Conservation (phyloP, 1,284 basidiomycete species). For the Xanthoconium separans region DNA sequence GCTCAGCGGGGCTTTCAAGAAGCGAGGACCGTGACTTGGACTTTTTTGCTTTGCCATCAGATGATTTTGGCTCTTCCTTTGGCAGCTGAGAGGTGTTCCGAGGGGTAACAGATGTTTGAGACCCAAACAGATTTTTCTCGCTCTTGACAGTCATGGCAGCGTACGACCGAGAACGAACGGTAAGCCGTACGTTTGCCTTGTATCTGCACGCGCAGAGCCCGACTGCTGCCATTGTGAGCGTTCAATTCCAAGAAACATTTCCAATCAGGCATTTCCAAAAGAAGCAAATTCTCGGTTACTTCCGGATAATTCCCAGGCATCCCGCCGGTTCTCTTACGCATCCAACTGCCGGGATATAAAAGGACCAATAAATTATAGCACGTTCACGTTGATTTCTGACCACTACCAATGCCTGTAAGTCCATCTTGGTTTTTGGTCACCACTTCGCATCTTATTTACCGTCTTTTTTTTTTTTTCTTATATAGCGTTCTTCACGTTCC, state of each 20-base stretch:
- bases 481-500: constrained; percentile 63
- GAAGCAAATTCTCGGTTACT: background rate
- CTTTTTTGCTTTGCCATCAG: constrained; percentile 7
- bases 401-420: constrained; percentile 61
- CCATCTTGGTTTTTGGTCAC: background rate
- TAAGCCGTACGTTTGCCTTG: background rate
- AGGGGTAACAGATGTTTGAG: constrained; percentile 1
- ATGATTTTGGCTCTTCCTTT: constrained; percentile 8
- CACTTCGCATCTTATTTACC: constrained; percentile 1
- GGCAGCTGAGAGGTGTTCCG: background rate
- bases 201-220: constrained; percentile 10
- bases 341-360: constrained; percentile 24
- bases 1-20: constrained; percentile 32
- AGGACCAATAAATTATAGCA: constrained; percentile 16
- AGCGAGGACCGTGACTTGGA: constrained; percentile 5
- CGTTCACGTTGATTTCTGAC: constrained; percentile 9
- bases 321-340: constrained; percentile 25
- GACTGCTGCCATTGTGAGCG: constrained; percentile 11
- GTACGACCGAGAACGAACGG: constrained; percentile 18
- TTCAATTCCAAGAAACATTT: constrained; percentile 3
- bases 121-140: constrained; percentile 9
- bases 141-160: constrained; percentile 17
- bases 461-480: background rate
- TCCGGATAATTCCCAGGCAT: constrained; percentile 17
- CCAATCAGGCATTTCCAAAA: constrained; percentile 12